Evolutionary conservation across 768 basidiomycete species (phyloP).

Genomic region (Hericium alpestre): DNA sequence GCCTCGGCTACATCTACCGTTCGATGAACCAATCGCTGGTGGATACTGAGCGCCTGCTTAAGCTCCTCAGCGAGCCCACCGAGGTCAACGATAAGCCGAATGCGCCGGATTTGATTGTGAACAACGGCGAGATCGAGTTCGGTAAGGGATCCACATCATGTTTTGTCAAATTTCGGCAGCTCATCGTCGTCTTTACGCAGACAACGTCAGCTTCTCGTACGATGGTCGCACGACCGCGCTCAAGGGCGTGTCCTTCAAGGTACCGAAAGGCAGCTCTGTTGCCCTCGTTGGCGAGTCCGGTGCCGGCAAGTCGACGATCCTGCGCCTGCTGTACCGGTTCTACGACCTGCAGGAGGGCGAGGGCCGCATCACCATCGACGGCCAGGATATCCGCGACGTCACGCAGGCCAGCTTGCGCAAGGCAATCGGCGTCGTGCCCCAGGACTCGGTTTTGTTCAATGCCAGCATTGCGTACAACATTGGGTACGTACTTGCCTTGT

Average conservation of each 20-base stretch:
- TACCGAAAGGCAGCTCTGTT: conserved; percentile 78
- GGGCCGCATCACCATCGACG: conserved; percentile 75
- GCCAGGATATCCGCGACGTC: conserved; percentile 78
- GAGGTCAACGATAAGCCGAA: conserved; percentile 77
- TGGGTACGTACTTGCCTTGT: conserved; percentile 30
- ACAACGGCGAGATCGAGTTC: conserved; percentile 79
- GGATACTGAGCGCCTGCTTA: conserved; percentile 77
- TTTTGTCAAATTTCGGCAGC: conserved; percentile 28
- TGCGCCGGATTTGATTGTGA: conserved; percentile 61
- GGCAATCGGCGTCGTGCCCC: conserved; percentile 85
- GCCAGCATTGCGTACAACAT: conserved; percentile 64
- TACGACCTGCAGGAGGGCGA: conserved; percentile 79
- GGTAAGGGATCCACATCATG: conserved; percentile 13
- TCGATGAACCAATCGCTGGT: conserved; percentile 66
- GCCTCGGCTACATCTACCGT: conserved; percentile 71
- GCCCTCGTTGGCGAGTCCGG: conserved; percentile 84
- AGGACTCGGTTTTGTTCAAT: conserved; percentile 71
- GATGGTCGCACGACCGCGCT: conserved; percentile 61
- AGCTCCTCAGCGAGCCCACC: conserved; percentile 69
- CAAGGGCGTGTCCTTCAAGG: conserved; percentile 73
- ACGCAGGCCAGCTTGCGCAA: conserved; percentile 72
- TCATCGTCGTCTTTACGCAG: conserved; percentile 24
- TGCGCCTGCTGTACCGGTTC: conserved; percentile 85
- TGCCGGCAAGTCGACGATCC: conserved; percentile 72
- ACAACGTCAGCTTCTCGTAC: conserved; percentile 83